Conservation (phyloP, 148 eudicot genomes). For the Amaranthus cruentus region DNA sequence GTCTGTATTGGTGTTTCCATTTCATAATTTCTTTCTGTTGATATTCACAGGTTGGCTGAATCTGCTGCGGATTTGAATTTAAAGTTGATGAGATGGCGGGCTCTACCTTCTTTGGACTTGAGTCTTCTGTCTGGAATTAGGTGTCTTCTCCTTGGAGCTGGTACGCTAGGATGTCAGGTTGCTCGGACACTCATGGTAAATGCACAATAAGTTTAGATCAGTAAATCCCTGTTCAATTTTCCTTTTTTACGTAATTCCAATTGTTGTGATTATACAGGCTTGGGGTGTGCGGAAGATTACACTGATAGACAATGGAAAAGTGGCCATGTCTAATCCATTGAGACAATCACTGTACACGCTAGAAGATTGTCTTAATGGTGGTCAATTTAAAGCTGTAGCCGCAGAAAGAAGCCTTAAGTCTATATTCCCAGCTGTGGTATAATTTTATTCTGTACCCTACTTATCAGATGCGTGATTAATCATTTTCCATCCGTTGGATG, state of each 20-base stretch:
- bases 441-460: background rate
- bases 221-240: background rate
- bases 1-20: background rate
- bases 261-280: conserved; percentile 45
- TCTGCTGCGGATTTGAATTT: conserved; percentile 92
- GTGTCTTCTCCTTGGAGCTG: conserved; percentile 95
- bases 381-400: conserved; percentile 72
- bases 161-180: conserved; percentile 97
- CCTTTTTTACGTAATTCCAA: background rate
- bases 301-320: conserved; percentile 79
- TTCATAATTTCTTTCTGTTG: background rate
- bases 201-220: conserved; percentile 7
- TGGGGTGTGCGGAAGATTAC: conserved; percentile 96
- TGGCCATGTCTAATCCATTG: conserved; percentile 92
- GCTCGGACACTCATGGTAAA: conserved; percentile 94
- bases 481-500: background rate
- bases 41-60: conserved; percentile 59
- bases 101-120: conserved; percentile 76
- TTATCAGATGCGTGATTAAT: background rate
- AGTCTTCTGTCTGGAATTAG: conserved; percentile 50
- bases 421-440: conserved; percentile 83
- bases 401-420: conserved; percentile 64
- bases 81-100: conserved; percentile 95
- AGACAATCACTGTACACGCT: conserved; percentile 86
- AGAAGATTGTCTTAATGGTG: conserved; percentile 84